phyloP scores from a whole-genome alignment of 108 stramenopile genomes.

The Skeletonema menzelii region DNA sequence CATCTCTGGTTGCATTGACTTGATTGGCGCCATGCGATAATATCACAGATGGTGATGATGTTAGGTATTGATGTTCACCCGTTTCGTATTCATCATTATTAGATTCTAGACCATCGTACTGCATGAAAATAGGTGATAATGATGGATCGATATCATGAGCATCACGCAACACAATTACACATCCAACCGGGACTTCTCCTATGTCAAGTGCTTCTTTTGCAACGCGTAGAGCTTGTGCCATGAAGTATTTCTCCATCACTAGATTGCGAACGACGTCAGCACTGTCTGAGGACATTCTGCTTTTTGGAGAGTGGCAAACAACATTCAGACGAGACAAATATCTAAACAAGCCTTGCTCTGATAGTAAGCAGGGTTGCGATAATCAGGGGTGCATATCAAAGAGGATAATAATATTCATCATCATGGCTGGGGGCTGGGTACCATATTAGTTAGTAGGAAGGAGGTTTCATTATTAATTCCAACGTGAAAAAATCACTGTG shows the following conservation, averaged over 20 bases:
- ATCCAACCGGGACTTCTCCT: slow-evolving; percentile 88
- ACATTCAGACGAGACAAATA: no score
- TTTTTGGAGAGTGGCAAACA: no score
- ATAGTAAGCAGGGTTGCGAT: no score
- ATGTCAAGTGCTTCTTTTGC: slow-evolving; percentile 62
- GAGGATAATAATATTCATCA: no score
- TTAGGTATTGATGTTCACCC: not conserved
- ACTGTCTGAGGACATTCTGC: not conserved
- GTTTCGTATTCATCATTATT: not conserved
- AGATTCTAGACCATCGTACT: not conserved
- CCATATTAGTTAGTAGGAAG: no score
- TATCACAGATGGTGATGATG: slow-evolving; percentile 47
- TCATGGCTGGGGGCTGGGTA: no score
- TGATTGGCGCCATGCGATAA: slow-evolving; percentile 89
- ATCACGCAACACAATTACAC: slow-evolving; percentile 71
- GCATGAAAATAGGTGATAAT: not conserved
- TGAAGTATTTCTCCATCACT: slow-evolving; percentile 61
- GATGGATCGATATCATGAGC: slow-evolving; percentile 8
- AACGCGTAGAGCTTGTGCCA: slow-evolving; percentile 72
- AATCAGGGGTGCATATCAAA: no score
- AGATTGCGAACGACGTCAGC: not conserved
- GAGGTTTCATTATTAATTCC: no score
- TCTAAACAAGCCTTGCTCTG: no score
- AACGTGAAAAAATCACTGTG: no score
- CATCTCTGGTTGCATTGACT: slow-evolving; percentile 87